Evolutionary conservation across 2,329 filamentous ascomycete species (phyloP).

Genomic region (Aspergillus sojae): DNA sequence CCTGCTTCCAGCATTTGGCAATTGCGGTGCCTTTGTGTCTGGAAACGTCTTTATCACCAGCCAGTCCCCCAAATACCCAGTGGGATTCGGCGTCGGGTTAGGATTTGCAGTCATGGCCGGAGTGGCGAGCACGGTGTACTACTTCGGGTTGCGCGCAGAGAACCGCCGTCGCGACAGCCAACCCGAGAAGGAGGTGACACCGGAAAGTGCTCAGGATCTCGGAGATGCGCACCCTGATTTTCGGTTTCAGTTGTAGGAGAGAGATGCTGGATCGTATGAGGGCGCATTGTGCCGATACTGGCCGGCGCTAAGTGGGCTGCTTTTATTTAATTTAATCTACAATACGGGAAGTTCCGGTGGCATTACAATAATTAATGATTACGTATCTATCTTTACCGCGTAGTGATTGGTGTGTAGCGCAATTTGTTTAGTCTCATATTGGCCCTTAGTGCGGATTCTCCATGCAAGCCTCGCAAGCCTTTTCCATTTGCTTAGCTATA

Average conservation of each 20-base stretch:
- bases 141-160: constrained; percentile 14
- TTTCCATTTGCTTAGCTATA: neutral
- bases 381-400: neutral
- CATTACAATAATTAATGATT: neutral
- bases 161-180: constrained; percentile 13
- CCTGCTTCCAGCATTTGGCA: constrained; percentile 48
- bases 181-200: constrained; percentile 11
- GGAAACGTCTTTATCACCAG: constrained; percentile 46
- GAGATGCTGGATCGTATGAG: neutral
- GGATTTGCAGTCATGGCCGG: constrained; percentile 25
- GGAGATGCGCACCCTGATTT: constrained; percentile 19
- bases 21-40: constrained; percentile 48
- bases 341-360: neutral
- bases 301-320: neutral
- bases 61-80: constrained; percentile 42
- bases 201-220: constrained; percentile 12
- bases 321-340: neutral
- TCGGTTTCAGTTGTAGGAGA: constrained; percentile 3
- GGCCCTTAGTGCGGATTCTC: neutral
- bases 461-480: neutral
- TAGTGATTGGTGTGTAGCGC: neutral
- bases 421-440: neutral
- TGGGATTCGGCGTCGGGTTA: constrained; percentile 43
- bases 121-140: constrained; percentile 14
- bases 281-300: neutral